Conservation (phyloP, 75 land plant genomes). For the Cryptomeria japonica region DNA sequence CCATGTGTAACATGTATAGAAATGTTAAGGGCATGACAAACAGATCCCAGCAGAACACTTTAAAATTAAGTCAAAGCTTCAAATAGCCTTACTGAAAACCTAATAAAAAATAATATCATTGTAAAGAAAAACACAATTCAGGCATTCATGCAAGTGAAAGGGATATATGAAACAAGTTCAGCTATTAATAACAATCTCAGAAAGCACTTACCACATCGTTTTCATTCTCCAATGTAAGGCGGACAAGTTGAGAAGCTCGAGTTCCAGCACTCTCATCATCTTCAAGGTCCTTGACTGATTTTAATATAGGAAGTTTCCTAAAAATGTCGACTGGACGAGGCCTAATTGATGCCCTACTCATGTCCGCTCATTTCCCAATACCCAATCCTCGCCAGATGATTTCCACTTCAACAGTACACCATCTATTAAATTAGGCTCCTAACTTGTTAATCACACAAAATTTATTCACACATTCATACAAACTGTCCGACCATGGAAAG, state of each 20-base stretch:
- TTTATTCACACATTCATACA: not conserved
- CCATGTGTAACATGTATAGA: not conserved
- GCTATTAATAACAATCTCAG: not conserved
- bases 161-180: not conserved
- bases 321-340: constrained; percentile 96
- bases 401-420: not conserved
- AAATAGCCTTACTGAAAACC: not conserved
- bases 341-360: constrained; percentile 94
- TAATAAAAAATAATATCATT: not conserved
- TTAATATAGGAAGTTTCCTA: constrained; percentile 96
- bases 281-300: constrained; percentile 90
- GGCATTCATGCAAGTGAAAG: not conserved
- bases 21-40: not conserved
- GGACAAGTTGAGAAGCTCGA: constrained; percentile 59
- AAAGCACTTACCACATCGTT: constrained; percentile 42
- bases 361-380: constrained; percentile 48
- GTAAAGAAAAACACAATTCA: not conserved
- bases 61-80: not conserved
- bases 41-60: not conserved
- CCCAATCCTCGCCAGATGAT: constrained; percentile 7
- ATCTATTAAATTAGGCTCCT: not conserved
- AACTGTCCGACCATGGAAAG: not conserved
- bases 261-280: constrained; percentile 69
- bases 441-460: not conserved
- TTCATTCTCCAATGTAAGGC: constrained; percentile 52